These are phyloP conservation scores for Penicillium coprophilum DNA, from an alignment of 495 filamentous ascomycete species.

Conservation along the genomic window DNA sequence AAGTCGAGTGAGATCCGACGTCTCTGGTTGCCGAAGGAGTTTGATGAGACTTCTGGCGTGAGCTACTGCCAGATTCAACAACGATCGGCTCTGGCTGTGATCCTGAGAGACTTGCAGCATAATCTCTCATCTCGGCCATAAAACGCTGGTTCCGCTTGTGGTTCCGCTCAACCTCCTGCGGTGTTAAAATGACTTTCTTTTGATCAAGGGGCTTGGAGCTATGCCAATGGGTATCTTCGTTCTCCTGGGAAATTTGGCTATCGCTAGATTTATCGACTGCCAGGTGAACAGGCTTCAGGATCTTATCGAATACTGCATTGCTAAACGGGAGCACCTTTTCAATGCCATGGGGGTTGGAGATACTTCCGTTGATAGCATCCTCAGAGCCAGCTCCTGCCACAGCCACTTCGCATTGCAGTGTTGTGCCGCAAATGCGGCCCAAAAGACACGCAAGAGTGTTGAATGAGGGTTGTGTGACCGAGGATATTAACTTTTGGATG, in stretches of 20 bases:
- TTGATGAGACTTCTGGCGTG: neutral
- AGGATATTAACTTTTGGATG: neutral
- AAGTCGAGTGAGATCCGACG: neutral
- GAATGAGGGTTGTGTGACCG: neutral
- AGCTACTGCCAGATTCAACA: constrained; percentile 1
- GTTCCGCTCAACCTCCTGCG: constrained; percentile 6
- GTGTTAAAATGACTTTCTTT: constrained; percentile 24
- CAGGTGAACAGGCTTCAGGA: constrained; percentile 55
- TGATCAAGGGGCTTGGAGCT: constrained; percentile 53
- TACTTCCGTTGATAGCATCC: neutral
- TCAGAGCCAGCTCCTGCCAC: no score
- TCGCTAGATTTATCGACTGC: constrained; percentile 24
- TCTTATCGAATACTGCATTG: constrained; percentile 49
- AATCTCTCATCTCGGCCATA: constrained; percentile 52
- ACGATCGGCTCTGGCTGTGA: constrained; percentile 6
- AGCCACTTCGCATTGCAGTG: neutral
- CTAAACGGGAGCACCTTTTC: constrained; percentile 18
- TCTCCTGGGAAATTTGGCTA: constrained; percentile 28
- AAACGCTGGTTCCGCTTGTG: constrained; percentile 25
- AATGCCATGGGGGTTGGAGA: neutral
- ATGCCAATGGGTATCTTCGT: constrained; percentile 66
- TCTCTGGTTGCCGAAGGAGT: neutral
- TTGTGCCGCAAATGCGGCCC: neutral
- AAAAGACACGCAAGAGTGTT: neutral
- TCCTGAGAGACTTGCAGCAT: constrained; percentile 66